Conservation (phyloP, 345 rosid genomes). For the Acer yangbiense region DNA sequence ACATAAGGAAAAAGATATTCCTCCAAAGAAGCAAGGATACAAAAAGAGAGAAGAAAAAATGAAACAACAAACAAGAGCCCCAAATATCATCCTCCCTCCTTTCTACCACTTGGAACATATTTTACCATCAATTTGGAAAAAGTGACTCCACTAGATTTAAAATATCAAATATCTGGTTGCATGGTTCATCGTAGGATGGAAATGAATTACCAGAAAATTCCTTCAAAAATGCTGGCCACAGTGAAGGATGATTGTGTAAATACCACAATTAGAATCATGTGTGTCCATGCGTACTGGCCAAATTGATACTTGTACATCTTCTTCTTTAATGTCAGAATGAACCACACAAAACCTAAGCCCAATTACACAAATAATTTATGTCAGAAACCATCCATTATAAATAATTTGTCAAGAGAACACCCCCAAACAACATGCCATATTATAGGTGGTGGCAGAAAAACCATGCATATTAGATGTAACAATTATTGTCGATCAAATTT, state of each 20-base stretch:
- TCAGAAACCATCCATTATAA: background rate
- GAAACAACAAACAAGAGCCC: background rate
- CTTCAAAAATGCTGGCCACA: conserved; percentile 98
- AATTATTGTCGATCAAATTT: conserved; percentile 2
- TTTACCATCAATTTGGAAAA: background rate
- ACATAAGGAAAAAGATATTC: background rate
- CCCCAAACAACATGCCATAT: background rate
- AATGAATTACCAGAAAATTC: conserved; percentile 80
- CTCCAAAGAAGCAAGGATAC: background rate
- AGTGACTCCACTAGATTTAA: background rate
- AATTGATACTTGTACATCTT: conserved; percentile 99
- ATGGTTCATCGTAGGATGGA: background rate
- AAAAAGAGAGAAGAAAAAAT: background rate
- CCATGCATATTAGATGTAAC: background rate
- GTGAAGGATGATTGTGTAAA: conserved; percentile 97
- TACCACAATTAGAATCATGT: conserved; percentile 96
- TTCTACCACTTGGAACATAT: background rate
- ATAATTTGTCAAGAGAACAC: background rate
- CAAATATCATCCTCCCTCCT: background rate
- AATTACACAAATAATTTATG: background rate
- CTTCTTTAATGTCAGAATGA: conserved; percentile 93
- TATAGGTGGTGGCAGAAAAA: too few species aligned
- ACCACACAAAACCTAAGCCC: conserved; percentile 92
- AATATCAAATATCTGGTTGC: background rate
- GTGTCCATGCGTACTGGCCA: conserved; percentile 99